Evolutionary conservation across 371 early-diverging fungal genomes (phyloP), one percentile per base, ranked within the genome.

Genomic region (Synchytrium microbalum): DNA sequence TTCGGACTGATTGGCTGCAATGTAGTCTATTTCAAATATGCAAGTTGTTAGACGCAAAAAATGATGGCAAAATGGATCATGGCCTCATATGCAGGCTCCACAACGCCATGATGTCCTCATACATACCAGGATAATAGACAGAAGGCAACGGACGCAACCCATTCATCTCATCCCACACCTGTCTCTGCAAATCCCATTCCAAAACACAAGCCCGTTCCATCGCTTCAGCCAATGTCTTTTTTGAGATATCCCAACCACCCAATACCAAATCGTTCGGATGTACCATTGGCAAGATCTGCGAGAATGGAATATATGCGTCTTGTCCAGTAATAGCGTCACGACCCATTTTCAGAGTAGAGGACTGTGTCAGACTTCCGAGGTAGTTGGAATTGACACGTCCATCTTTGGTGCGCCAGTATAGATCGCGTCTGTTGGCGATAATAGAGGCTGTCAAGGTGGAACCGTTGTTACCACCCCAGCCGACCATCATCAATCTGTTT

Each of bases 231-330:
- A 97, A 75, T 80, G 90, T 89, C 67, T 79, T 71, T 67, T 80
- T 67, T 69, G 84, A 89, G 74, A 97, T 96, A 78, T 97, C 98
- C 98, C 98, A 97, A 66, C 98, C 98, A 64, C 95, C 94, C 32
- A 97, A 69, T 38, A 93, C 95, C 56, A 97, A 69, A 73, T 95
- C 94, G 72, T 94, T 93, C 70, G 98, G 98, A 73, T 93, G 81
- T 58, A 89, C 92, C 89, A 96, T 90, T 63, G 98, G 98, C 59
- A 97, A 80, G 71, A 97, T 85, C 72, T 90, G 71, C 75, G 77
- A 77, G 79, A 97, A 87, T 31, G 96, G 96, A 59, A 95, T 85
- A 74, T 85, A 88, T 64, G 93, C 86, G 69, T 94, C 95, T 64
- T 86, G 77, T 51, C 90, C 90, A 64, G 87, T 76, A 60, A 79